Base-by-base conservation (phyloP, 148 eudicot species). In the Camellia granthamiana region DNA sequence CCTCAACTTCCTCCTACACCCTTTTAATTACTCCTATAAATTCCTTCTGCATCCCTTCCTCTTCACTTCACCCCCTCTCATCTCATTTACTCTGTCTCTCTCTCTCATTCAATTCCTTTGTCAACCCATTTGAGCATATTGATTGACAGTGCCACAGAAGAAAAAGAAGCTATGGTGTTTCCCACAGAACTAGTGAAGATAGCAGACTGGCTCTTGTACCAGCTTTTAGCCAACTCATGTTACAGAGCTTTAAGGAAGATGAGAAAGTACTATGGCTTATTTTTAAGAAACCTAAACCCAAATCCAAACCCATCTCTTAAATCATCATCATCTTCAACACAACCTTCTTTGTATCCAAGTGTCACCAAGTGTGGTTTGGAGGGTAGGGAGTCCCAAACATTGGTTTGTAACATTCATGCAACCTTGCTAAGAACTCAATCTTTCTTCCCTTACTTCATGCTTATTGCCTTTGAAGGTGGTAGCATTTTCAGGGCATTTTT, bases 401-500 rank as follows among this genome's bases (percentile, higher is more conserved):
- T 95, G 54, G 91, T 90, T 13, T 91, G 92, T 83, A 97, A 93
- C 80, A 84, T 95, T 15, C 85, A 92, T 75, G 87, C 85, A 11
- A 81, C 88, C 49, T 69, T 95, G 47, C 72, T 95, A 42, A 87
- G 84, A 43, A 72, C 98, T 10, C 82, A 82, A 42, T 91, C 93
- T n/a, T 89, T 93, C 78, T 95, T 95, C 82, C 98, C 97, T 14
- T 95, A 79, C 80, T 95, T 95, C 90, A 95, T 95, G 98, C 86
- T 95, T 1, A 93, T 95, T 60, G 94, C 98, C 21, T 93, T 95
- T 75, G 97, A 95, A 88, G 98, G 97, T 46, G 98, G 98, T n/a
- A 88, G 95, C 83, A 75, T 95, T 15, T 55, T 95, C 9, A 90
- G 98, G 77, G 92, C 98, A 43, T 77, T 93, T 73, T 11, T 93